These are phyloP conservation scores for Sequoia sempervirens DNA, from an alignment of 75 land plant genomes.

Conservation along the genomic window DNA sequence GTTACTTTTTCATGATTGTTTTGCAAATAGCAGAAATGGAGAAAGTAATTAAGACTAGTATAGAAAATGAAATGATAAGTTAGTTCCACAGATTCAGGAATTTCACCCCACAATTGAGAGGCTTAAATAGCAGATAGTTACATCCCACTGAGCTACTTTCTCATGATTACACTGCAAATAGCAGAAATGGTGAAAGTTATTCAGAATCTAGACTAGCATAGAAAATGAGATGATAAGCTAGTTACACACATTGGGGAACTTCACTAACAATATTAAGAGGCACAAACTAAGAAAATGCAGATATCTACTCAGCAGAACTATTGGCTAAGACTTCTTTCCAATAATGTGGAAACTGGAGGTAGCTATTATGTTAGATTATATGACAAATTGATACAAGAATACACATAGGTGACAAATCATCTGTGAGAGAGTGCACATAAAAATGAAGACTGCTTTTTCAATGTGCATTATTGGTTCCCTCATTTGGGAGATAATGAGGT, in stretches of 20 bases:
- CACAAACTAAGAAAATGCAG: background rate
- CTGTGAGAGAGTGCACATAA: background rate
- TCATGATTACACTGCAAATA: background rate
- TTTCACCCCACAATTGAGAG: too few species aligned
- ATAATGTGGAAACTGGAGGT: background rate
- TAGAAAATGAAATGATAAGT: too few species aligned
- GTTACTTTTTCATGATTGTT: too few species aligned
- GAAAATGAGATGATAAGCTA: background rate
- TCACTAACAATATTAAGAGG: background rate
- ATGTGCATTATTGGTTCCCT: background rate
- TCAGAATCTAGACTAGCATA: background rate
- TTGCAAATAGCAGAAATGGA: too few species aligned
- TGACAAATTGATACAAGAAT: background rate
- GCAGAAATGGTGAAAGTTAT: background rate
- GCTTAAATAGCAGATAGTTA: too few species aligned
- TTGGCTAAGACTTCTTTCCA: background rate
- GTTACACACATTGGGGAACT: background rate
- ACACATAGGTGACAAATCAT: background rate
- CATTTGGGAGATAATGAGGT: background rate
- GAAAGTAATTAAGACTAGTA: too few species aligned
- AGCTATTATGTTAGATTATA: background rate
- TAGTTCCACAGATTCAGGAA: too few species aligned
- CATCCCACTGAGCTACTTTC: background rate
- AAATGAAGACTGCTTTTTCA: background rate
- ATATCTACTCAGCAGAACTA: background rate